Conservation (phyloP, 495 filamentous ascomycete species). For the Penicillium subrubescens region DNA sequence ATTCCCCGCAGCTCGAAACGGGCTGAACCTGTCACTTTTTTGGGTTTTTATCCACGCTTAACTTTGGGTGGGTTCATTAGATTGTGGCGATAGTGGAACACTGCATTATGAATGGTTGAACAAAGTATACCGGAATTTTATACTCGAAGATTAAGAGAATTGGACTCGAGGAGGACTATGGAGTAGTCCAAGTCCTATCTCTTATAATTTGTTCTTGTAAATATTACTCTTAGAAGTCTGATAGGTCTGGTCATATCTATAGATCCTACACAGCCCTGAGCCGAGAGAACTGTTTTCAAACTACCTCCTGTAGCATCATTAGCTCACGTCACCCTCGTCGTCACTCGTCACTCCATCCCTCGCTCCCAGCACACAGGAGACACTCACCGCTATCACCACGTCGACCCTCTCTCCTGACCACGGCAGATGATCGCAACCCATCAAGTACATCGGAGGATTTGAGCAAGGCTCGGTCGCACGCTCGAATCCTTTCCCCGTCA, state of each 20-base stretch:
- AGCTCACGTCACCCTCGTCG: neutral
- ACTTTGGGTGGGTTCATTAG: neutral
- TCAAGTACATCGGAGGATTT: neutral
- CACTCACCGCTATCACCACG: neutral
- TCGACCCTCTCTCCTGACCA: neutral
- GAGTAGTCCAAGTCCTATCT: too few relatives aligned
- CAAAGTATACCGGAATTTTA: neutral
- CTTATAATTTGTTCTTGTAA: too few relatives aligned
- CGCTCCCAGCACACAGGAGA: neutral
- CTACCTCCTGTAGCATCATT: too few relatives aligned
- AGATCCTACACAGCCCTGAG: neutral
- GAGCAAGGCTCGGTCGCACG: neutral
- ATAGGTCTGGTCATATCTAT: neutral
- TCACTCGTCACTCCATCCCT: neutral
- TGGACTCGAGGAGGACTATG: too few relatives aligned
- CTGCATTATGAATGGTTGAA: neutral
- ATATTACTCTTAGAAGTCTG: neutral
- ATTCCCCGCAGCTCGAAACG: slow-evolving; percentile 13
- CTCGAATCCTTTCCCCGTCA: neutral
- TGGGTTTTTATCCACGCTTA: too few relatives aligned
- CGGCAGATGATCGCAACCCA: neutral
- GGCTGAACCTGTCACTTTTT: neutral
- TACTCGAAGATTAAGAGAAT: too few relatives aligned
- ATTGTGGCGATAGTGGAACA: neutral
- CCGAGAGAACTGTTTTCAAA: neutral